Conservation (phyloP, 2,329 filamentous ascomycete genomes). For the Penicillium sp. region DNA sequence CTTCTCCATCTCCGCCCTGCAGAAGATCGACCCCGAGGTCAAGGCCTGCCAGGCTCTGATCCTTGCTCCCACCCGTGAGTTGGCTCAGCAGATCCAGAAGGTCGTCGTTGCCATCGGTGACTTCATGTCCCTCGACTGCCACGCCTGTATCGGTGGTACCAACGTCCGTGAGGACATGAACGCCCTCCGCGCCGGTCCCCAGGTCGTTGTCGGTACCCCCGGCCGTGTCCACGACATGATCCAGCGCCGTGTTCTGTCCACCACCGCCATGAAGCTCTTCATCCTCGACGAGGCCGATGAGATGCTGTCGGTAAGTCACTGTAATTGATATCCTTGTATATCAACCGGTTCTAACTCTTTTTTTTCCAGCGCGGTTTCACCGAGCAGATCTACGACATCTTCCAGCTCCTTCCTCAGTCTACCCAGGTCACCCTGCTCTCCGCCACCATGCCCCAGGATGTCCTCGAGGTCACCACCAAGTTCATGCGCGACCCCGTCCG, state of each 20-base stretch:
- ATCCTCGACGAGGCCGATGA: constrained; percentile 75
- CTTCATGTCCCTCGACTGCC: constrained; percentile 99
- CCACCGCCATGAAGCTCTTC: constrained; percentile 74
- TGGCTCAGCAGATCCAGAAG: constrained; percentile 97
- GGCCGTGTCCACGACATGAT: constrained; percentile 90
- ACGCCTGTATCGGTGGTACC: constrained; percentile 96
- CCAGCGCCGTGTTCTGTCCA: constrained; percentile 68
- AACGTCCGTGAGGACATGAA: constrained; percentile 97
- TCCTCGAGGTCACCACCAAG: constrained; percentile 98
- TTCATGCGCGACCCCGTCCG: constrained; percentile 84
- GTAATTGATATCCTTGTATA: neutral
- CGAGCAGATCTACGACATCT: constrained; percentile 99
- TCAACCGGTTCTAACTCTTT: neutral
- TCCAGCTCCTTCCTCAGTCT: constrained; percentile 90
- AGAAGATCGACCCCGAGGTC: constrained; percentile 94
- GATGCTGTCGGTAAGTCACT: constrained; percentile 51
- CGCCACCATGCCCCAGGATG: constrained; percentile 94
- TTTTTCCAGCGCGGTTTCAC: constrained; percentile 78
- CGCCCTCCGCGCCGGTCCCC: constrained; percentile 95
- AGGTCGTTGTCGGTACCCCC: constrained; percentile 96
- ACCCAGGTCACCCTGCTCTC: constrained; percentile 99
- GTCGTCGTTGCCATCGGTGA: constrained; percentile 99
- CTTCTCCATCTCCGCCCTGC: constrained; percentile 97
- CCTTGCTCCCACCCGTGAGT: constrained; percentile 92
- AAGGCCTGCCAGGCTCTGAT: constrained; percentile 99